Base-by-base conservation (phyloP, 805 yeast species). In the Candida glaebosa region DNA sequence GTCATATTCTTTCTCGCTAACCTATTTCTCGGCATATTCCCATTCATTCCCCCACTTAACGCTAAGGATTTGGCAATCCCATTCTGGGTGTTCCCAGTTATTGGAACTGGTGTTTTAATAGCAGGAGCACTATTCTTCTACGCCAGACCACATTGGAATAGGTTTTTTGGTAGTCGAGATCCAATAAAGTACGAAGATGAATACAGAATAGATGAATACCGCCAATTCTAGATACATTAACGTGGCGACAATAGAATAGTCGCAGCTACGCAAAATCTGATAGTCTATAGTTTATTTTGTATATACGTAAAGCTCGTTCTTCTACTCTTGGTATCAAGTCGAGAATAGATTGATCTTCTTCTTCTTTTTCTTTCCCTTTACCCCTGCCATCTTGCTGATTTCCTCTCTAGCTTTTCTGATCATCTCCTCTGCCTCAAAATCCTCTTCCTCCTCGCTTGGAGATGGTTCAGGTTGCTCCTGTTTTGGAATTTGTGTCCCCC, bases 401-500 rank as follows among this genome's bases (percentile, higher is more conserved):
- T 71, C 76, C 49, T 71, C 75, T 44, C 68, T 72, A 3, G 80
- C 81, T 48, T 68, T 69, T 18, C 75, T 60, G 17, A 82, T 67
- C 73, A 77, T 65, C 43, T 76, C 75, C 46, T 65, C 73, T 5
- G 73, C 73, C 33, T 75, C 81, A 54, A 70, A 67, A 31, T 69
- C 75, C 42, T 72, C 76, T 2, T 52, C 58, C 2, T 62, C 63
- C 3, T 41, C 51, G 9, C 24, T 36, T 4, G 31, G 33, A 9
- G 40, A 22, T 6, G 37, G 20, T 14, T 58, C 57, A 8, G 34
- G 38, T 1, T 25, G 24, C 20, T 67, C 73, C 1, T 64, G 50
- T 40, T 62, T 68, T 3, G 73, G 75, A 2, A 79, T 76, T 40
- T 63, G 68, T 1, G 93, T 85, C 0, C 95, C 95, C 95, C 95